phyloP scores from a whole-genome alignment of 306 rosid genomes.

The Pyrus communis region DNA sequence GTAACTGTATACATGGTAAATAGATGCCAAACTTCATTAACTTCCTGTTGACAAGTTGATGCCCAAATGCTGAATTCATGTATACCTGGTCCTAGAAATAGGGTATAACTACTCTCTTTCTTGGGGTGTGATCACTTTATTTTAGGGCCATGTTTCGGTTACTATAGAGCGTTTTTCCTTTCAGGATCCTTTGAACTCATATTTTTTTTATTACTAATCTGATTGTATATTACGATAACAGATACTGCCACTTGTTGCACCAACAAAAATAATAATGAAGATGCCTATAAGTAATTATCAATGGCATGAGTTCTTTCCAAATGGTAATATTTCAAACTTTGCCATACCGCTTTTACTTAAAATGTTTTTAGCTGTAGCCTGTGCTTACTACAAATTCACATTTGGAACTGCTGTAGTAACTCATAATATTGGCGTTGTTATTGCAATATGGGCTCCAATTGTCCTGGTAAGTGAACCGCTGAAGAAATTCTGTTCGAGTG shows the following conservation, averaged over 20 bases:
- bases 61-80: not conserved
- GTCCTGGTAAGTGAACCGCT: slow-evolving; percentile 58
- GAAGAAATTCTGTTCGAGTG: not conserved
- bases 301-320: slow-evolving; percentile 96
- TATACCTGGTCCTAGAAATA: not conserved
- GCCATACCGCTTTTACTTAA: slow-evolving; percentile 7
- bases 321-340: slow-evolving; percentile 42
- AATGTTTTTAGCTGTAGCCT: slow-evolving; percentile 9
- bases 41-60: not conserved
- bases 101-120: not conserved
- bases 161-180: not conserved
- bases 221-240: slow-evolving; percentile 30
- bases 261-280: slow-evolving; percentile 73
- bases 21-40: not conserved
- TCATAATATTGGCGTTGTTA: slow-evolving; percentile 48
- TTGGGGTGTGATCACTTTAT: not conserved
- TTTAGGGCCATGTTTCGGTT: not conserved
- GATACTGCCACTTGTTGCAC: slow-evolving; percentile 81
- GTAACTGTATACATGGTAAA: not conserved
- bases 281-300: slow-evolving; percentile 64
- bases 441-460: slow-evolving; percentile 96
- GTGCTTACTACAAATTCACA: slow-evolving; percentile 14
- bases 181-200: slow-evolving; percentile 1
- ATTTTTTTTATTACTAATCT: not conserved
- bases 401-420: slow-evolving; percentile 41